Base-by-base conservation (phyloP, 176 grass and related monocot genomes). In the Bromus sterilis region DNA sequence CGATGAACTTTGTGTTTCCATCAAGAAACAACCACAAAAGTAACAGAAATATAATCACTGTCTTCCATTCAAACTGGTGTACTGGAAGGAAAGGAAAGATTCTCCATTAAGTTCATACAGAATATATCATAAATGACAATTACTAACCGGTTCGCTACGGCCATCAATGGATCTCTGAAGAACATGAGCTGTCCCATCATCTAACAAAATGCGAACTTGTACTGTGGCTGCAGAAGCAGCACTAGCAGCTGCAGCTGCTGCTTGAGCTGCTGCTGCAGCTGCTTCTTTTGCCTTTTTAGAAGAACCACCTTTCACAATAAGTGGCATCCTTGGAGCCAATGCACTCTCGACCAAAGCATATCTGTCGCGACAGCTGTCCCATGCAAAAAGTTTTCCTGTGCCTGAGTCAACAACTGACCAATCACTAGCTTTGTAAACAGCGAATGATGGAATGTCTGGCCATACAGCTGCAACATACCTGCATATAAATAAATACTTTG, bases 271-370 rank as follows among this genome's bases (percentile, higher is more conserved):
- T 13, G 91, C 90, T 6, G 96, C 96, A 3, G 93, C 96, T 32
- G 96, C 96, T 86, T 99, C 96, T 83, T 94, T 93, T 80, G 96
- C 96, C 64, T 95, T 99, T 85, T 93, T 98, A 68, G 96, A 98
- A 76, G 95, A 95, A 81, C 96, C 86, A 20, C 93, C 89, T 91
- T 99, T 99, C 23, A 84, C 87, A 66, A 91, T 71, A 82, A 87
- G 93, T 60, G 91, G 93, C 86, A 93, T 91, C 86, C 93, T 86
- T 84, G 96, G 96, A 87, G 87, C 71, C 78, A 99, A 79, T 33
- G 89, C 82, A 60, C 90, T 95, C 85, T 99, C 96, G 24, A 95
- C 91, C 40, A 99, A 66, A 86, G 96, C 96, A 82, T 95, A 99
- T 89, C 96, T 89, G 77, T 99, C 96, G 70, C 93, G 84, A 61